phyloP scores from a whole-genome alignment of 225 moss, liverwort and hornwort genomes.

The Bryum argenteum region DNA sequence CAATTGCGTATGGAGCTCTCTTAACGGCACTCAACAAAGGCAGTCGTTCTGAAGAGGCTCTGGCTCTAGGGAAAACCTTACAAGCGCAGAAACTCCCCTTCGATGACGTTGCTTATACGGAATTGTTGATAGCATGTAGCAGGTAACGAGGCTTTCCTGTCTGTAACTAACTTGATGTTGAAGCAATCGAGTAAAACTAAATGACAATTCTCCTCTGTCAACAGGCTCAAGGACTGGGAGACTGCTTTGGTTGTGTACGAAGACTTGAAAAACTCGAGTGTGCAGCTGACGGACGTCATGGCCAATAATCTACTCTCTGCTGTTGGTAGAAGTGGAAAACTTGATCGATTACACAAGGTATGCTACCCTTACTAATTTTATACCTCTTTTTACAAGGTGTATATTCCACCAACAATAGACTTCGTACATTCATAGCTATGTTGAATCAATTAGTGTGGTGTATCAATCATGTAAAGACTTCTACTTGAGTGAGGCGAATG shows the following conservation, averaged over 20 bases:
- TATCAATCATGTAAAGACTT: too few species aligned
- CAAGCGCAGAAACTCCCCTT: conserved; percentile 41
- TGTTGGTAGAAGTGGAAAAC: conserved; percentile 70
- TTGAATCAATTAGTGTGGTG: too few species aligned
- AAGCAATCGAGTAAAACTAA: conserved; percentile 9
- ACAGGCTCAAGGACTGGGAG: conserved; percentile 77
- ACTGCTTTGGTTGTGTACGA: conserved; percentile 66
- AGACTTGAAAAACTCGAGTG: conserved; percentile 43
- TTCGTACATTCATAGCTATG: too few species aligned
- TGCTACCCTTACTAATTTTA: too few species aligned
- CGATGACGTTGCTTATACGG: conserved; percentile 51
- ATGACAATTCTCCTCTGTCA: conserved; percentile 17
- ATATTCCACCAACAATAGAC: too few species aligned
- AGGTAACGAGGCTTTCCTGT: conserved; percentile 42
- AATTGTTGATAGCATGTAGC: conserved; percentile 79
- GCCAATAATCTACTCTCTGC: conserved; percentile 64
- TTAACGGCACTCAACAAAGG: conserved; percentile 69
- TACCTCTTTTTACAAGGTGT: too few species aligned
- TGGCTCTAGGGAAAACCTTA: conserved; percentile 62
- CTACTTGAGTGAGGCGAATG: too few species aligned
- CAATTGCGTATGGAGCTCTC: conserved; percentile 69
- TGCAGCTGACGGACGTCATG: conserved; percentile 53
- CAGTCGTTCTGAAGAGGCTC: conserved; percentile 59
- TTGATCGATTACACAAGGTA: conserved; percentile 72
- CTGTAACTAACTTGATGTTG: conserved; percentile 9